Base-by-base conservation (phyloP, 108 stramenopile genomes). In the Nitzschia palea region DNA sequence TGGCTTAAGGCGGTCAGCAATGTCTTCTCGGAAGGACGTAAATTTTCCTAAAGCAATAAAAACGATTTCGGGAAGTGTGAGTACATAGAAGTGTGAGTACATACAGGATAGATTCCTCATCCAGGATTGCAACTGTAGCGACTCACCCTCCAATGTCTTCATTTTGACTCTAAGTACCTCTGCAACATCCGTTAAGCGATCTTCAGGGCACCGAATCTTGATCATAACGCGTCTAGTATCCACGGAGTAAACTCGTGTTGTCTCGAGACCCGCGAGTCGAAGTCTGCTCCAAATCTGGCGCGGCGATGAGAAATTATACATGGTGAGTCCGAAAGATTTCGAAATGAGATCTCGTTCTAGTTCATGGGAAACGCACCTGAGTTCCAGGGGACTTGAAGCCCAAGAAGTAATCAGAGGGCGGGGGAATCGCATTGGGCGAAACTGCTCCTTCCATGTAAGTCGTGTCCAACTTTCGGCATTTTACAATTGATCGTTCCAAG, bases 101-200 rank as follows among this genome's bases (percentile, higher is more conserved):
- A 53, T 9, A 5, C n/a, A 30, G 12, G 29, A 28, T 8, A 64
- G 50, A 2, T 36, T 15, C 28, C 44, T 14, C 33, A 2, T 42
- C 12, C 1, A 61, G 17, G 14, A 35, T 56, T 42, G 2, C 20
- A 15, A n/a, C 58, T 62, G 54, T 31, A 2, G 1, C 51, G 5
- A 42, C 59, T 40, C 27, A 60, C 92, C 95, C 23, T 92, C 89
- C 53, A 67, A 71, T 4, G 86, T 89, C 53, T 82, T 85, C 68
- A 97, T 66, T 70, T 91, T 92, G 37, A 97, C 32, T 44, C 86
- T 76, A 34, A 97, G 68, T 8, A 92, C 93, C 73, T 97, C 93
- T 15, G 96, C 96, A 51, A 97, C 90, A 74, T 97, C 94, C 59
- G 86, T 82, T 26, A 95, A 71, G 35, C 94, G 85, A 59, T 95